A percentile compares a stretch with the other conserved stretches of the same genome.
These are phyloP conservation scores for Catunica adiposa DNA, from an alignment of 2,329 filamentous ascomycete genomes.

Conservation along the genomic window DNA sequence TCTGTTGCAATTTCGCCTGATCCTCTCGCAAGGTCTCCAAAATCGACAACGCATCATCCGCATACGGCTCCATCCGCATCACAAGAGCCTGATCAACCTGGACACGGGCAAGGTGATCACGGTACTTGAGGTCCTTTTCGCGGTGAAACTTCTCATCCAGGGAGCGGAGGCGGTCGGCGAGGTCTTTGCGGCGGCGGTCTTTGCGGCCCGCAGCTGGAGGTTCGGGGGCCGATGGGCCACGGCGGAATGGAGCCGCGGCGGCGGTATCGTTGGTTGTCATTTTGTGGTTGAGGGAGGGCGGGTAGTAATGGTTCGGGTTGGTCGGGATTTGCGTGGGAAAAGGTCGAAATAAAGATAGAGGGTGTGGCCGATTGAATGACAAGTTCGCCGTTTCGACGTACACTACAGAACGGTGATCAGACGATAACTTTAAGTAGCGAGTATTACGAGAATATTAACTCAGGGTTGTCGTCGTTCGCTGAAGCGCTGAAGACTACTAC, in stretches of 20 bases:
- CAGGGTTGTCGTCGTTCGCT: too few relatives aligned
- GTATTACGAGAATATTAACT: too few relatives aligned
- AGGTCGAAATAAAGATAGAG: too few relatives aligned
- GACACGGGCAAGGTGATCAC: constrained; percentile 79
- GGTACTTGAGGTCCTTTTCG: constrained; percentile 70
- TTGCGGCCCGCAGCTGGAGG: constrained; percentile 23
- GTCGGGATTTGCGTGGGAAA: neutral
- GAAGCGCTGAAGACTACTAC: too few relatives aligned
- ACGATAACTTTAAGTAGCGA: too few relatives aligned
- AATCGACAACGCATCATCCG: constrained; percentile 53
- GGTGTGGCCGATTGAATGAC: too few relatives aligned
- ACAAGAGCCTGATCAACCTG: constrained; percentile 81
- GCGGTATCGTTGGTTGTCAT: constrained; percentile 27
- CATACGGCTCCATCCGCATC: constrained; percentile 69
- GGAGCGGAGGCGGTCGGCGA: constrained; percentile 61
- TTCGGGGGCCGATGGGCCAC: constrained; percentile 46
- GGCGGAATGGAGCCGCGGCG: constrained; percentile 23
- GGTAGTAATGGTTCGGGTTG: neutral
- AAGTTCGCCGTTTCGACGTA: too few relatives aligned
- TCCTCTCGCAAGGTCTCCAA: constrained; percentile 46
- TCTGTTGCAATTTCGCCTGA: constrained; percentile 31
- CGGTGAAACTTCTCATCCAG: constrained; percentile 64
- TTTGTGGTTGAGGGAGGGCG: constrained; percentile 1
- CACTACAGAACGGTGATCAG: too few relatives aligned
- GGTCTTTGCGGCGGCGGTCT: constrained; percentile 72